A percentile compares a stretch with the other conserved stretches of the same genome.
These are phyloP conservation scores for Paramarasmius palmivorus DNA, from an alignment of 1,284 basidiomycete genomes.

Conservation along the genomic window DNA sequence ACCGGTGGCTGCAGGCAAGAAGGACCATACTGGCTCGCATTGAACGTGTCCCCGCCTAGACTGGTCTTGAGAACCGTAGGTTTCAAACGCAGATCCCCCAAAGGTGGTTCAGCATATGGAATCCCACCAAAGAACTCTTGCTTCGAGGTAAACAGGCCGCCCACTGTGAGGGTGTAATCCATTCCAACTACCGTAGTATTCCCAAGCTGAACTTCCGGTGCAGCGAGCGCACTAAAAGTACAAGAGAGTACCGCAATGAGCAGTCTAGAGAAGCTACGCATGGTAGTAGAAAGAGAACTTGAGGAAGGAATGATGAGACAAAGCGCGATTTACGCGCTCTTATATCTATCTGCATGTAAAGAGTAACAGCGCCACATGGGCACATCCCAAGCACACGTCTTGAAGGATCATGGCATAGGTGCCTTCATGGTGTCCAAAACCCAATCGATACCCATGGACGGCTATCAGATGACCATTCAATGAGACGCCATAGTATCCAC, in stretches of 20 bases:
- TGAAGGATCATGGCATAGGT: too few species aligned
- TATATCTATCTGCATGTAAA: too few species aligned
- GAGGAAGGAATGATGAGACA: too few species aligned
- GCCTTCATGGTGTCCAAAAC: too few species aligned
- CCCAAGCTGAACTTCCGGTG: conserved; percentile 32
- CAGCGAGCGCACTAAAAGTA: neutral
- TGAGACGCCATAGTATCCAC: too few species aligned
- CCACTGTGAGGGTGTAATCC: conserved; percentile 25
- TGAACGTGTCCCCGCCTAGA: conserved; percentile 27
- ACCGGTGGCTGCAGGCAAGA: conserved; percentile 8
- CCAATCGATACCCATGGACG: too few species aligned
- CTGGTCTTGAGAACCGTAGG: conserved; percentile 34
- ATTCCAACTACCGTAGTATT: conserved; percentile 31
- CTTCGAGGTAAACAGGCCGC: conserved; percentile 13
- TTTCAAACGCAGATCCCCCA: conserved; percentile 34
- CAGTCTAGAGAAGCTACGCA: neutral
- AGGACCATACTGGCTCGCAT: conserved; percentile 28
- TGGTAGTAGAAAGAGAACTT: neutral
- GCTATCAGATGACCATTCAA: too few species aligned
- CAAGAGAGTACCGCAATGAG: neutral
- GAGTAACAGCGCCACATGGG: too few species aligned
- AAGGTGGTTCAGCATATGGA: conserved; percentile 36
- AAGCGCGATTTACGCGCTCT: too few species aligned
- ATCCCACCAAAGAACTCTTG: conserved; percentile 43
- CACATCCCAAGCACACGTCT: too few species aligned